Percentiles rank a stretch among this genome's conserved stretches.
These are phyloP conservation scores for Erythrophleum fordii DNA, from an alignment of 306 rosid species.

Conservation along the genomic window DNA sequence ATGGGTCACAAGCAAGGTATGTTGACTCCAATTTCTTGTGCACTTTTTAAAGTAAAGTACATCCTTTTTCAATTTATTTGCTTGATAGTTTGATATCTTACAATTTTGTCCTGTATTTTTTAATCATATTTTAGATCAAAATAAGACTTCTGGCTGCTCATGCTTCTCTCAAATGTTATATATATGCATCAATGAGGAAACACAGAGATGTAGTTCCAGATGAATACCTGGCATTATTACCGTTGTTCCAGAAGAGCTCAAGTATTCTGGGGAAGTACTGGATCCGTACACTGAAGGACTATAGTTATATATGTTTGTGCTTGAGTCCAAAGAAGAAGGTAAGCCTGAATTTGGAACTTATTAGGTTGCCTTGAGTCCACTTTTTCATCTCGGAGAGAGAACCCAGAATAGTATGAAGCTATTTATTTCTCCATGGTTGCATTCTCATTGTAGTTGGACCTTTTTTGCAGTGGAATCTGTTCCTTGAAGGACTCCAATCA, in stretches of 20 bases:
- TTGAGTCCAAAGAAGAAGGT: conserved; percentile 77
- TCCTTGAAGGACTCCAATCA: conserved; percentile 93
- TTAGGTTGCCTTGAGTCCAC: conserved; percentile 18
- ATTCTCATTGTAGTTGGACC: conserved; percentile 38
- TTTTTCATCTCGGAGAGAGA: conserved; percentile 35
- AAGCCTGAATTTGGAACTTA: conserved; percentile 42
- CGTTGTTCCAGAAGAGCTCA: conserved; percentile 88
- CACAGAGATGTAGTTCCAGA: conserved; percentile 69
- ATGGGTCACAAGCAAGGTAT: conserved; percentile 97
- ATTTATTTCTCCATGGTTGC: conserved; percentile 25
- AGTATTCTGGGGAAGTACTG: conserved; percentile 84
- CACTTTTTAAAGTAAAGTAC: background rate
- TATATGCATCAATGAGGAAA: conserved; percentile 87
- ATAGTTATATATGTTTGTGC: conserved; percentile 70
- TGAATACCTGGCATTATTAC: conserved; percentile 80
- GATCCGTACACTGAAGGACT: conserved; percentile 81
- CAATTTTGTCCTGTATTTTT: conserved; percentile 9
- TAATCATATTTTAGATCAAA: conserved; percentile 68
- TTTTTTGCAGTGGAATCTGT: conserved; percentile 78
- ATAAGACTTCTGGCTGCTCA: conserved; percentile 97
- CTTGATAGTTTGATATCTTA: conserved; percentile 31
- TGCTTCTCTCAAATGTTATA: conserved; percentile 95
- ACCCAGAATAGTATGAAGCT: conserved; percentile 6
- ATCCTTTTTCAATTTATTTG: background rate
- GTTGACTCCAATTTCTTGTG: conserved; percentile 29